Percentiles rank a stretch among this genome's conserved stretches.
phyloP scores from a whole-genome alignment of 2,329 filamentous ascomycete species.

The Cryphonectria radicalis region DNA sequence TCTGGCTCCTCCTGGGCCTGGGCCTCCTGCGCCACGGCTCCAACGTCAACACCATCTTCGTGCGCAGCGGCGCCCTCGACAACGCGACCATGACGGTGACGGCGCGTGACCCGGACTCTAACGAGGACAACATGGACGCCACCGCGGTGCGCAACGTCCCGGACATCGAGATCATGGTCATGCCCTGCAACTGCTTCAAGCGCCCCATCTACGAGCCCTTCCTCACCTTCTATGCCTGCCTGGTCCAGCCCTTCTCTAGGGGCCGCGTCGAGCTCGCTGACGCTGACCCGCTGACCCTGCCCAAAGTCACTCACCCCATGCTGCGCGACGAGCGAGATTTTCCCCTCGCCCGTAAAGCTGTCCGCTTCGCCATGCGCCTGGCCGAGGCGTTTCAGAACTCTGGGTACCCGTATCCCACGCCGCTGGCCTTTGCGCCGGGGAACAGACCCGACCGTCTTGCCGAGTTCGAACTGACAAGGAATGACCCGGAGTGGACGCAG shows the following conservation, averaged over 20 bases:
- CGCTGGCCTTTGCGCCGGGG: constrained; percentile 36
- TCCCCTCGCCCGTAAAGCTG: constrained; percentile 33
- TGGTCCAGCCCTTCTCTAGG: constrained; percentile 38
- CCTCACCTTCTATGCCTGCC: constrained; percentile 35
- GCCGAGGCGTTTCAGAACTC: constrained; percentile 36
- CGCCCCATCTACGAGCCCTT: constrained; percentile 35
- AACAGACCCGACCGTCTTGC: constrained; percentile 28
- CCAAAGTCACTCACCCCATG: constrained; percentile 39
- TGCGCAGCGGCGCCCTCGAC: constrained; percentile 37
- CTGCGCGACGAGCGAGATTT: constrained; percentile 39
- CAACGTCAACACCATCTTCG: constrained; percentile 34
- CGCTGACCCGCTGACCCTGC: constrained; percentile 29
- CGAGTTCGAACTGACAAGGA: constrained; percentile 7
- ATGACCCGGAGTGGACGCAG: neutral
- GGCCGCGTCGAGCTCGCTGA: constrained; percentile 38
- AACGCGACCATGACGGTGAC: constrained; percentile 15
- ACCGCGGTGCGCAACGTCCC: constrained; percentile 35
- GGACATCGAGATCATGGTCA: constrained; percentile 43
- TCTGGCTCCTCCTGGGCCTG: constrained; percentile 37
- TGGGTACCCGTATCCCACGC: constrained; percentile 35
- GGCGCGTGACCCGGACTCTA: neutral
- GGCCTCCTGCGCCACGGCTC: constrained; percentile 35
- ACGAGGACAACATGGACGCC: constrained; percentile 6
- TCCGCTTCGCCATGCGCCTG: constrained; percentile 39
- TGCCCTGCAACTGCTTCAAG: constrained; percentile 41